Conservation (phyloP, 2,329 filamentous ascomycete species). For the Pseudopyricularia cyperi region DNA sequence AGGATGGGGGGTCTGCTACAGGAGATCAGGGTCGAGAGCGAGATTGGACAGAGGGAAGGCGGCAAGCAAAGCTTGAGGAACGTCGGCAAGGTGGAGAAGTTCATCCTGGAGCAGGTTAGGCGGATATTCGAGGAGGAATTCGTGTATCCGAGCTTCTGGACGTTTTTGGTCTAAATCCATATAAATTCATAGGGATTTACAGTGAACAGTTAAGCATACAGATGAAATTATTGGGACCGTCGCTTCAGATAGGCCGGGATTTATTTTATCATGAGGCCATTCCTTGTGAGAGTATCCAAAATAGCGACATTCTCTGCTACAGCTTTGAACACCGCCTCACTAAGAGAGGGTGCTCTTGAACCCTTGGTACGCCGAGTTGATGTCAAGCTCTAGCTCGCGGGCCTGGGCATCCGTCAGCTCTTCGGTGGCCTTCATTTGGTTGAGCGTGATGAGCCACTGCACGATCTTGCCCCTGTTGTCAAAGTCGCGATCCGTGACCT, state of each 20-base stretch:
- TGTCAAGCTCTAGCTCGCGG: conserved; percentile 81
- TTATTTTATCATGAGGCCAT: not conserved
- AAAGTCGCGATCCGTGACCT: conserved; percentile 90
- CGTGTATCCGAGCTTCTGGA: conserved; percentile 98
- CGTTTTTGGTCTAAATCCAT: conserved; percentile 60
- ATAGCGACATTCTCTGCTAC: not conserved
- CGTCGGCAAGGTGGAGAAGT: conserved; percentile 95
- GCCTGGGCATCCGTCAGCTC: conserved; percentile 80
- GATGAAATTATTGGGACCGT: not conserved
- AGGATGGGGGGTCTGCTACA: conserved; percentile 67
- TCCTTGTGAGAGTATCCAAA: not conserved
- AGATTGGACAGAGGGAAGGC: conserved; percentile 85
- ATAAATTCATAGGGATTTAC: not conserved
- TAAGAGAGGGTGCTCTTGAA: conserved; percentile 70
- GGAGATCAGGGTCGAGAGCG: conserved; percentile 91
- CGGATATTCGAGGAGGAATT: conserved; percentile 98
- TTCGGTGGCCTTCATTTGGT: conserved; percentile 94
- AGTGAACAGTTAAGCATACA: not conserved
- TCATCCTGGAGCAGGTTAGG: conserved; percentile 90
- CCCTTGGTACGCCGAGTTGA: conserved; percentile 85
- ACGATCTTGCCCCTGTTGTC: conserved; percentile 95
- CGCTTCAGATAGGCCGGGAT: not conserved
- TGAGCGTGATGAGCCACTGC: conserved; percentile 92
- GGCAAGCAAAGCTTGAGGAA: conserved; percentile 96
- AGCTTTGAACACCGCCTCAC: conserved; percentile 3